Conservation (phyloP, 192 early-diverging fungal species). For the Linnemannia exigua region DNA sequence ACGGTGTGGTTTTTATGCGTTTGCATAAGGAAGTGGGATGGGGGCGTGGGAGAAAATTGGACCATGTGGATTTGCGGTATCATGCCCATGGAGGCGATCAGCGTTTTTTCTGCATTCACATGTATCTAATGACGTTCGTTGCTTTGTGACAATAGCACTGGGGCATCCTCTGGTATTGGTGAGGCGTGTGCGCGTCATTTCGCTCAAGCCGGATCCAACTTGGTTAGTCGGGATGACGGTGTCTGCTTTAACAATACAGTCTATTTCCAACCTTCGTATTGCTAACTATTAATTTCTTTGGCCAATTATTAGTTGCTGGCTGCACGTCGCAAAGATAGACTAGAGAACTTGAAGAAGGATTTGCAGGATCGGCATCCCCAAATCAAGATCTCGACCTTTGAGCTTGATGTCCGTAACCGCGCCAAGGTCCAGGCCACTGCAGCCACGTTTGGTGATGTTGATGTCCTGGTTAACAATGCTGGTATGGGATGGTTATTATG, state of each 20-base stretch:
- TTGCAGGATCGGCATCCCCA: constrained; percentile 61
- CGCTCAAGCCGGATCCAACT: constrained; percentile 69
- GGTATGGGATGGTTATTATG: constrained; percentile 44
- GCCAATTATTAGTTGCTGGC: constrained; percentile 62
- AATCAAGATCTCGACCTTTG: constrained; percentile 70
- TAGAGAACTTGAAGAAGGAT: constrained; percentile 69
- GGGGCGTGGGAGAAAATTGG: background rate
- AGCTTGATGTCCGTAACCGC: constrained; percentile 80
- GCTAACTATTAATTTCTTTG: background rate
- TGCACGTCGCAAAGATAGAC: constrained; percentile 75
- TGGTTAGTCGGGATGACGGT: constrained; percentile 52
- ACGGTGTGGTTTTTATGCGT: background rate
- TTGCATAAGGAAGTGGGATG: background rate
- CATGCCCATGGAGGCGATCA: no score
- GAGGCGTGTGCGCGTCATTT: constrained; percentile 78
- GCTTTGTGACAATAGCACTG: constrained; percentile 60
- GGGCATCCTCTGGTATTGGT: constrained; percentile 81
- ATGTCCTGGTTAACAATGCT: constrained; percentile 94
- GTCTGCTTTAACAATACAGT: no score
- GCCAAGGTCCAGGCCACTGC: constrained; percentile 71
- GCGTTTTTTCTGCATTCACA: background rate
- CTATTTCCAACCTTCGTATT: no score
- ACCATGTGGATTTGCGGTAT: background rate
- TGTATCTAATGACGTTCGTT: no score
- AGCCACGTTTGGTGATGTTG: constrained; percentile 68